These are phyloP conservation scores for Trypanosoma melophagium DNA, from an alignment of 208 protist genomes.

Conservation along the genomic window DNA sequence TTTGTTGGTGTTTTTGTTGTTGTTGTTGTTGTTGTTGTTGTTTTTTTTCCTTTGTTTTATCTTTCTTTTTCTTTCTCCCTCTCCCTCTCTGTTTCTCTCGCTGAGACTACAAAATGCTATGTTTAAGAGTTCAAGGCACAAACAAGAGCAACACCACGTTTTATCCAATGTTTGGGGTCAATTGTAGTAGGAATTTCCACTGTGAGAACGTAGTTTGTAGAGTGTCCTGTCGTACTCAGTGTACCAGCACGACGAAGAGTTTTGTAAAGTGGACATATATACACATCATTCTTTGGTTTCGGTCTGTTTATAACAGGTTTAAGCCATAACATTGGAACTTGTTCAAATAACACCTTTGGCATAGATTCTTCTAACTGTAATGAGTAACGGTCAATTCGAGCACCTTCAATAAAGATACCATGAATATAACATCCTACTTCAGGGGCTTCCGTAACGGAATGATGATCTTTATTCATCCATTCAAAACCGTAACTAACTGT, in stretches of 20 bases:
- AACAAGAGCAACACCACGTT: conserved; percentile 91
- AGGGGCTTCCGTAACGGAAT: conserved; percentile 45
- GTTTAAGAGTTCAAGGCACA: conserved; percentile 75
- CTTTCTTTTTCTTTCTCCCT: too few species aligned
- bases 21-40: too few species aligned
- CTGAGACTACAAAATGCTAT: background rate
- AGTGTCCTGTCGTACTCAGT: conserved; percentile 97
- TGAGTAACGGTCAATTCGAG: conserved; percentile 66
- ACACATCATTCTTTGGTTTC: conserved; percentile 65
- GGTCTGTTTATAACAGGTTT: conserved; percentile 78
- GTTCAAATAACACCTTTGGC: conserved; percentile 93
- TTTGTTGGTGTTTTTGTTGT: too few species aligned
- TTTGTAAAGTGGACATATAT: conserved; percentile 94
- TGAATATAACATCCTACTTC: conserved; percentile 92
- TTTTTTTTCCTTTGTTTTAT: too few species aligned
- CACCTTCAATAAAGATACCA: conserved; percentile 96
- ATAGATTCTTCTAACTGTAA: conserved; percentile 83
- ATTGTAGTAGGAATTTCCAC: conserved; percentile 92
- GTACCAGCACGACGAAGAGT: conserved; percentile 94
- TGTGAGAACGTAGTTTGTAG: conserved; percentile 97
- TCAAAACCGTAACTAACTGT: conserved; percentile 93
- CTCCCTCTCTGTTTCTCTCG: too few species aligned
- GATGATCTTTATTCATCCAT: conserved; percentile 57
- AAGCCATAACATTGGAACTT: conserved; percentile 93
- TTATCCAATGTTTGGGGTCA: conserved; percentile 94